Conservation (phyloP, 371 early-diverging fungal genomes). For the Mortierella sp. region DNA sequence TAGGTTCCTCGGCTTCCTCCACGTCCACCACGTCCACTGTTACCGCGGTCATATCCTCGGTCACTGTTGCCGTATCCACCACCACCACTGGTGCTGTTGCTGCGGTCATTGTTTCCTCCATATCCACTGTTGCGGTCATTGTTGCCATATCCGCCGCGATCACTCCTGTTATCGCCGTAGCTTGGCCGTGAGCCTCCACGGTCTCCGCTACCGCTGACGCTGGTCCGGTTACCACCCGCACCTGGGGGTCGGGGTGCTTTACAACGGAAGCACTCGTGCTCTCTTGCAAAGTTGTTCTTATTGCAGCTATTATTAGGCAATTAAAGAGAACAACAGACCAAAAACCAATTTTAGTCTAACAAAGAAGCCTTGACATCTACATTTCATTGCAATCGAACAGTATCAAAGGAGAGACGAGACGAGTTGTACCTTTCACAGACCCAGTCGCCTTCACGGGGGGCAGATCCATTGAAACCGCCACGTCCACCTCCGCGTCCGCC, state of each 20-base stretch:
- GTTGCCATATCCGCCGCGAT: constrained; percentile 38
- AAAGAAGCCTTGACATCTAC: no score
- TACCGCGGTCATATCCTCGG: constrained; percentile 8
- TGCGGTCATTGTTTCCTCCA: constrained; percentile 44
- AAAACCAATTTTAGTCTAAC: no score
- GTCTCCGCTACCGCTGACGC: constrained; percentile 43
- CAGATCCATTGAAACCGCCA: constrained; percentile 61
- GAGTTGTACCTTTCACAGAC: constrained; percentile 67
- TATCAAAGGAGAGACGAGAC: not conserved
- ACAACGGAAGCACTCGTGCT: constrained; percentile 79
- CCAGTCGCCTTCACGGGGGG: constrained; percentile 80
- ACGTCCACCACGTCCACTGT: constrained; percentile 34
- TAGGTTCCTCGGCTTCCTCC: constrained; percentile 43
- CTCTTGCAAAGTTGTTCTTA: constrained; percentile 74
- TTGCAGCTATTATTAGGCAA: constrained; percentile 63
- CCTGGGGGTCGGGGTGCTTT: constrained; percentile 69
- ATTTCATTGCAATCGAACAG: no score
- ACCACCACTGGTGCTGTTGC: no score
- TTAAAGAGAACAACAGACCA: not conserved
- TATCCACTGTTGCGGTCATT: constrained; percentile 53
- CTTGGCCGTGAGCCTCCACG: constrained; percentile 36
- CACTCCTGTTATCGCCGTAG: constrained; percentile 42
- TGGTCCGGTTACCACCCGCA: constrained; percentile 60
- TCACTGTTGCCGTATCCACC: constrained; percentile 28
- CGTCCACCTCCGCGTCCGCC: constrained; percentile 47